Evolutionary conservation across 306 rosid species (phyloP).

Genomic region (Sicyos edulis): DNA sequence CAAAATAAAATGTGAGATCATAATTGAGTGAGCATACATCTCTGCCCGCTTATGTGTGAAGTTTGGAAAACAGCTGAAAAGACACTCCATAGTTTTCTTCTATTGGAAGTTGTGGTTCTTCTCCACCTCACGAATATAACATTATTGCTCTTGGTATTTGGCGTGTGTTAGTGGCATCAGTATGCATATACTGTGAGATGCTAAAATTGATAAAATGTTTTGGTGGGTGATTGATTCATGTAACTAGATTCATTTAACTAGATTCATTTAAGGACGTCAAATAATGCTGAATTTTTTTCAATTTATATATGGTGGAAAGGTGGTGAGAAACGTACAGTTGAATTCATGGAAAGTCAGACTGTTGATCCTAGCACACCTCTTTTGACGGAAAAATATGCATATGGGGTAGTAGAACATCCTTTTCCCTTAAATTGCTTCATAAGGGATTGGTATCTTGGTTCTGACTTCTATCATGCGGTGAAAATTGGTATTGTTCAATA

Average conservation of each 20-base stretch:
- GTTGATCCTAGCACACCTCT: conserved; percentile 69
- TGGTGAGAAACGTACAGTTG: conserved; percentile 85
- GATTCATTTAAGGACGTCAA: conserved; percentile 13
- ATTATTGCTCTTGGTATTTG: background rate
- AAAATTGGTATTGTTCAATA: conserved; percentile 98
- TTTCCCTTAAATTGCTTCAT: conserved; percentile 76
- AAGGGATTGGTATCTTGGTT: conserved; percentile 87
- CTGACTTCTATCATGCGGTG: conserved; percentile 86
- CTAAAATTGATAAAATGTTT: background rate
- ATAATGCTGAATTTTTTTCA: conserved; percentile 11
- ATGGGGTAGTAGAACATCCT: conserved; percentile 95
- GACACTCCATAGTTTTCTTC: background rate
- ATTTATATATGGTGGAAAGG: conserved; percentile 39
- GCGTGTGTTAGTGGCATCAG: background rate
- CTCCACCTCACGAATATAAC: background rate
- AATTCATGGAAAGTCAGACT: conserved; percentile 76
- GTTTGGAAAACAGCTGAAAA: background rate
- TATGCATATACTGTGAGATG: background rate
- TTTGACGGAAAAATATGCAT: conserved; percentile 61
- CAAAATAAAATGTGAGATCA: background rate
- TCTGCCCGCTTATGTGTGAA: background rate
- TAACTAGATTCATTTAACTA: background rate
- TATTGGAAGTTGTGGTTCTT: background rate
- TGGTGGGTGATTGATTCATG: background rate
- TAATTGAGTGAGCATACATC: background rate